Evolutionary conservation across 75 land plant species (phyloP), one percentile per base, ranked within the genome.

Genomic region (Adiantum capillusveneris): DNA sequence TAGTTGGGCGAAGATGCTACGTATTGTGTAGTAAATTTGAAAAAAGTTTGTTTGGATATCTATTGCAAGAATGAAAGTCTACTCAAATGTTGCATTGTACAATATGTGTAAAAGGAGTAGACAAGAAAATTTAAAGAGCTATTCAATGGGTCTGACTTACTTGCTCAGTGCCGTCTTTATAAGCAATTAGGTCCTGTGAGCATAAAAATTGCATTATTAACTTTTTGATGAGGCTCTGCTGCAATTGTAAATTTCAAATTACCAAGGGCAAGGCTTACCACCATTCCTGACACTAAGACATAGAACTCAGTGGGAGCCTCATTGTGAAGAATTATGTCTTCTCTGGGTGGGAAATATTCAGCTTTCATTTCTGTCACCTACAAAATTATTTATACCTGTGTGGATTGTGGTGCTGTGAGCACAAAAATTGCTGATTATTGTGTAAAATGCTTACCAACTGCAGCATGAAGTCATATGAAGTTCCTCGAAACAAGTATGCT

Each of bases 271-370:
- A 16, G 20, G 50, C 64, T 53, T 67, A 82, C 88, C 79, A 68
- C 75, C 51, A 67, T 44, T 29, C 88, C 85, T 22, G 74, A 60
- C 3, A 82, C 75, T 18, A 85, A 39, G 2, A 85, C 70, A 64
- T 85, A 85, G 34, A 85, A 79, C 26, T 69, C 82, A 36, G 88
- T 73, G 9, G 88, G 88, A 41, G 82, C 79, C 58, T 85, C 88
- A 63, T 85, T 85, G 31, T 72, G 62, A 44, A 81, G 61, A 50
- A 74, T 82, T 59, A 82, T 67, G 49, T 82, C 84, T 36, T 78
- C 84, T 43, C 67, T 63, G 20, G 84, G 84, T 31, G 82, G 81
- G 39, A 70, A 79, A 45, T 79, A 82, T 58, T 82, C 84, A 25
- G 78, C 82, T 65, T 71, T 82, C 84, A 82, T 82, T 62, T 82